A percentile compares a stretch with the other conserved stretches of the same genome.
Conservation (phyloP, 2,329 filamentous ascomycete species). For the Pestalotiopsis sp. region DNA sequence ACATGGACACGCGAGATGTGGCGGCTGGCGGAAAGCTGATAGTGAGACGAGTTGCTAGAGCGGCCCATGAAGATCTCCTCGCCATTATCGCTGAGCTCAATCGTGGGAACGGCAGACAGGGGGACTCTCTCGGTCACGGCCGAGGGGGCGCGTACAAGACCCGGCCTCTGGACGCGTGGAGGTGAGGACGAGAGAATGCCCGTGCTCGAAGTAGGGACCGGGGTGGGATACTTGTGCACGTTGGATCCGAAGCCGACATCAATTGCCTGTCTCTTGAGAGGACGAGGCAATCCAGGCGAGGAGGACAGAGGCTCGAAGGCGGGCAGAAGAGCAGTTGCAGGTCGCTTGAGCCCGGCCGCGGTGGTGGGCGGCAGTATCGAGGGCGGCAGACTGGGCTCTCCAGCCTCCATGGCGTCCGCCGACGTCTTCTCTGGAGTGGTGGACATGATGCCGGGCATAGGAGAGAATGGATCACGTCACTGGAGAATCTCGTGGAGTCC, state of each 20-base stretch:
- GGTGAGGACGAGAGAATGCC: slow-evolving; percentile 89
- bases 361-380: slow-evolving; percentile 17
- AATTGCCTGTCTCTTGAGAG: slow-evolving; percentile 66
- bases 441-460: slow-evolving; percentile 6
- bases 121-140: slow-evolving; percentile 77
- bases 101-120: slow-evolving; percentile 77
- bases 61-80: slow-evolving; percentile 85
- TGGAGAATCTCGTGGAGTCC: slow-evolving; percentile 3
- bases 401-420: slow-evolving; percentile 13
- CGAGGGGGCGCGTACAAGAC: slow-evolving; percentile 62
- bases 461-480: slow-evolving; percentile 2
- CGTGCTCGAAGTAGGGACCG: slow-evolving; percentile 90
- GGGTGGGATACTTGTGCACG: slow-evolving; percentile 82
- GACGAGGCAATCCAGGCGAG: slow-evolving; percentile 70
- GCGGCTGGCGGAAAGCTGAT: slow-evolving; percentile 89
- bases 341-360: slow-evolving; percentile 56
- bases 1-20: slow-evolving; percentile 93
- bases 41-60: slow-evolving; percentile 93
- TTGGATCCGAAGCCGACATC: slow-evolving; percentile 37
- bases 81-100: slow-evolving; percentile 80
- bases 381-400: slow-evolving; percentile 37
- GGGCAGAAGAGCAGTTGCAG: slow-evolving; percentile 70
- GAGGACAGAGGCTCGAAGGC: slow-evolving; percentile 81
- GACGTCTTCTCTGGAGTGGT: slow-evolving; percentile 12
- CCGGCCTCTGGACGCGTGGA: slow-evolving; percentile 55